Percentiles rank a stretch among this genome's conserved stretches.
Conservation (phyloP, 2,329 filamentous ascomycete genomes). For the Cladosporium sp. region DNA sequence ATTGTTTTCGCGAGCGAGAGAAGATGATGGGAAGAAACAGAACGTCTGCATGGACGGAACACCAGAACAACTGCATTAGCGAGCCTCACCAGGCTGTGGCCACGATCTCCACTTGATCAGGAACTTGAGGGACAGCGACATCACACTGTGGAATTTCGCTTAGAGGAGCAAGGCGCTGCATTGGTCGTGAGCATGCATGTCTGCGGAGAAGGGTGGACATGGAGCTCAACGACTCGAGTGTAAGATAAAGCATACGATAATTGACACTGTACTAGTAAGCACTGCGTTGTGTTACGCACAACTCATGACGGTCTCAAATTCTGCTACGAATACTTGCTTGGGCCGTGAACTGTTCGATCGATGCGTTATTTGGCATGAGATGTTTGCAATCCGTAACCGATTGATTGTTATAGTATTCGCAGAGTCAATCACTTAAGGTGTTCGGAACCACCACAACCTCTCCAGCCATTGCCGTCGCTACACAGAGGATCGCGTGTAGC, state of each 20-base stretch:
- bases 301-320: not conserved
- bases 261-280: not conserved
- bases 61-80: not conserved
- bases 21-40: not conserved
- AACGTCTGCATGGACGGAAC: not conserved
- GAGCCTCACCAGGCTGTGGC: not conserved
- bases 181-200: not conserved
- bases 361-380: not conserved
- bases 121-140: not conserved
- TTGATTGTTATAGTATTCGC: not conserved
- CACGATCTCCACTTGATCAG: slow-evolving; percentile 1
- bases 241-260: not conserved
- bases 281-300: not conserved
- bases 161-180: not conserved
- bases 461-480: too few relatives aligned
- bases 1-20: not conserved
- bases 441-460: too few relatives aligned
- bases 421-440: not conserved
- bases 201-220: not conserved
- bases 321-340: not conserved
- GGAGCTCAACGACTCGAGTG: not conserved
- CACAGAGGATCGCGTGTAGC: too few relatives aligned
- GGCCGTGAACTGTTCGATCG: not conserved
- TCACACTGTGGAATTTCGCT: not conserved
- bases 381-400: not conserved